Evolutionary conservation across 768 basidiomycete genomes (phyloP), one percentile per base, ranked within the genome.

Genomic region (Pleurotus eryngii): DNA sequence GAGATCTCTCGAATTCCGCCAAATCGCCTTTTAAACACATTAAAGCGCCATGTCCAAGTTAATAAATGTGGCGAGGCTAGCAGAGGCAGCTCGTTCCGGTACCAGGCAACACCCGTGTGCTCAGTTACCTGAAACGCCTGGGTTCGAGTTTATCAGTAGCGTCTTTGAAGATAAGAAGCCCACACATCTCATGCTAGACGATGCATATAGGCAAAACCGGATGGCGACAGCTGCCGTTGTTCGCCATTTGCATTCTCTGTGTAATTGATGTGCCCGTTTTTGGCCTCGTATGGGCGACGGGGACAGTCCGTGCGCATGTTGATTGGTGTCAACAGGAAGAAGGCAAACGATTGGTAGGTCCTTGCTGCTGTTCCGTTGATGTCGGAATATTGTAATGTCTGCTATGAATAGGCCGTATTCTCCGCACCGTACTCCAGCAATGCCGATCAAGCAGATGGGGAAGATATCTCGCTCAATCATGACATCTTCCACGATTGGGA

Each of bases 111-210:
- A 0, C 77, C 77, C 81, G 1, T 76, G 79, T 55, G 71, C 71
- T 12, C 74, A 74, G 48, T 73, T 80, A 9, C 79, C 82, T 0
- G 76, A 77, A 30, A 70, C 66, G 48, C 71, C 76, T 1, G 72
- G 74, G 8, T 82, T 83, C 61, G 81, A 83, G 65, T 81, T 84
- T 57, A 72, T 70, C 12, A 81, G 83, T 61, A 76, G 77, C 56
- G 68, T 84, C 49, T 83, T 79, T 79, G 81, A 85, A 61, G 82
- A 85, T 68, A 85, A 85, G 72, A 85, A 83, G 56, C 78, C 80
- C 0, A 68, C 74, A 9, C 78, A 82, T 46, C 62, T 70, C 4
- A 64, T 80, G 59, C 72, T 81, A 2, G 81, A 79, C 46, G 76
- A 79, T 56, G 83, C 83, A 1, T 82, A 82, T 63, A 68, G 83